These are phyloP conservation scores for Gossypioides kirkii DNA, from an alignment of 345 rosid genomes.

Conservation along the genomic window DNA sequence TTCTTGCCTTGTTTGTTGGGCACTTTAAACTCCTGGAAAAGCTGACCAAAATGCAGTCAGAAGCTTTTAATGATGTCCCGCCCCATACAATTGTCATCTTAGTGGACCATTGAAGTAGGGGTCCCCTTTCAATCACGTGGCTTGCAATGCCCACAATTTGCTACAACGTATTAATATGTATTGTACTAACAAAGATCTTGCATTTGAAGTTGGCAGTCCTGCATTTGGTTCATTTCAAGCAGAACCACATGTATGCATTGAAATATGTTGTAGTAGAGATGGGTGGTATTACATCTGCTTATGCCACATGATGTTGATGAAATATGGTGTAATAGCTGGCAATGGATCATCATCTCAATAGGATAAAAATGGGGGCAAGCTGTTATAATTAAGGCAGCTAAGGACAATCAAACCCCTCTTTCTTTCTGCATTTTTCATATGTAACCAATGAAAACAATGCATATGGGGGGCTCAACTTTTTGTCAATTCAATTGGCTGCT, in stretches of 20 bases:
- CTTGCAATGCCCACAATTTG: background rate
- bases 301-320: background rate
- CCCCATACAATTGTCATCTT: background rate
- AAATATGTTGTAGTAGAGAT: too few species aligned
- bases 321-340: conserved; percentile 5
- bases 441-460: background rate
- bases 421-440: background rate
- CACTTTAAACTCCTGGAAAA: background rate
- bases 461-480: background rate
- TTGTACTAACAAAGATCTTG: too few species aligned
- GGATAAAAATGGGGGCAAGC: conserved; percentile 3
- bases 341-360: background rate
- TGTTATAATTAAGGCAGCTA: conserved; percentile 13
- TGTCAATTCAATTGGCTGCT: background rate
- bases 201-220: too few species aligned
- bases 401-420: background rate
- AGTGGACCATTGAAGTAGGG: background rate
- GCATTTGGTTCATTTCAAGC: too few species aligned
- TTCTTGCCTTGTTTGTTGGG: background rate
- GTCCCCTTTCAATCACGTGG: background rate
- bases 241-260: too few species aligned
- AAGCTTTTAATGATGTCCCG: conserved; percentile 8
- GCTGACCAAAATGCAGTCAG: background rate
- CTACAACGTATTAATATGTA: background rate
- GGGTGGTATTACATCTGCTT: too few species aligned